Evolutionary conservation across 495 filamentous ascomycete species (phyloP), one percentile per base, ranked within the genome.

Genomic region (Daldinia childiae): DNA sequence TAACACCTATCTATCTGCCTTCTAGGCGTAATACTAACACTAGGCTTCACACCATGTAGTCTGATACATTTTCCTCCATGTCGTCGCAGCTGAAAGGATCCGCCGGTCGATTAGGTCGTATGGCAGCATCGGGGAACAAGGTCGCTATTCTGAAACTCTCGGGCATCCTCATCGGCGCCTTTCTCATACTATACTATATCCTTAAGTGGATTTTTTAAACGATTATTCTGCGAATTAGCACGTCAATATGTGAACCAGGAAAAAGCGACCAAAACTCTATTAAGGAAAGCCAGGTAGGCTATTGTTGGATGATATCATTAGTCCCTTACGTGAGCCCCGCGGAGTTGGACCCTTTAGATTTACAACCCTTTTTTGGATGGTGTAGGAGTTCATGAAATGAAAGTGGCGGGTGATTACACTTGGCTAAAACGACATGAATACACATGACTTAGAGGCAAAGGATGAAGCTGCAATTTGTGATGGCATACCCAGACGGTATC

Each of bases 41-140:
- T 30, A 32, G 4, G 0, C 15, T 21, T 15, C 4, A 27, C 34
- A 26, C 8, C 9, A 43, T 29, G 9, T 62, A 86, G 86, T 79
- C 76, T 74, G 84, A 88, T 59, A 87, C 84, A 34, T 89, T 91
- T 78, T 85, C 84, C 65, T 84, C 85, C 29, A 88, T 88, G 85
- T 80, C 79, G 45, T 83, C 85, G 6, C 86, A 86, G 50, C 83
- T 99, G 17, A 95, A 94, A 79, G 93, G 93, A 52, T 95, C 92
- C 71, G 95, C 94, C 30, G 84, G 86, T 39, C 88, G 95, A n/a
- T 80, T 99, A 32, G 91, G 90, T n/a, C 88, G 93, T 58, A 97
- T 97, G 93, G 95, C 95, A 30, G 89, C 90, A 64, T 87, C 88
- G 62, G 95, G 95, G 61, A 95, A 97, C 78, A 96, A 93, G 71